These are phyloP conservation scores for Candida dubliniensis DNA, from an alignment of 1,139 yeast genomes.

Conservation along the genomic window DNA sequence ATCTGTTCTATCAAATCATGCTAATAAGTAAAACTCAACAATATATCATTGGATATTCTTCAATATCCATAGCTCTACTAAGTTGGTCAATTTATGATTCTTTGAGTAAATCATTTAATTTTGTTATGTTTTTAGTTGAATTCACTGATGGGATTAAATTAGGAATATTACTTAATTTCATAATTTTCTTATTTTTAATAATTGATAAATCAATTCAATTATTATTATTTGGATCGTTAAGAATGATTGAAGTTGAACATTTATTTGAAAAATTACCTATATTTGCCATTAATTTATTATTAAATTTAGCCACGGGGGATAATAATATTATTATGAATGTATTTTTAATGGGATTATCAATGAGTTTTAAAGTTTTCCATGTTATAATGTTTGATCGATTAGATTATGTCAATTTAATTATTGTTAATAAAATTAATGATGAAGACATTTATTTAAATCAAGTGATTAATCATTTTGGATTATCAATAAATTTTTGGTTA, in stretches of 20 bases:
- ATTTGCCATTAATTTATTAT: slow-evolving; percentile 53
- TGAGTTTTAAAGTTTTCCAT: slow-evolving; percentile 69
- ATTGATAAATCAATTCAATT: slow-evolving; percentile 46
- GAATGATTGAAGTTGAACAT: slow-evolving; percentile 77
- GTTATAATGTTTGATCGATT: slow-evolving; percentile 68
- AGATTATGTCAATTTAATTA: slow-evolving; percentile 49
- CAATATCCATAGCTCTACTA: slow-evolving; percentile 25
- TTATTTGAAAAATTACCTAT: slow-evolving; percentile 69
- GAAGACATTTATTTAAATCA: slow-evolving; percentile 11
- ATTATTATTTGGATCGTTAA: slow-evolving; percentile 70
- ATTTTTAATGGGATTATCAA: slow-evolving; percentile 42
- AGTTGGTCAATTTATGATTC: slow-evolving; percentile 31
- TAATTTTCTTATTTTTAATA: slow-evolving; percentile 37
- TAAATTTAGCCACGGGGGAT: slow-evolving; percentile 62
- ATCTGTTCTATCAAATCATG: neutral
- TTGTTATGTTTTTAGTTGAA: slow-evolving; percentile 29
- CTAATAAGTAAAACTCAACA: slow-evolving; percentile 13
- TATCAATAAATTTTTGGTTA: slow-evolving; percentile 23
- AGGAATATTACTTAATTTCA: slow-evolving; percentile 31
- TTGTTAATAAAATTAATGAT: slow-evolving; percentile 29
- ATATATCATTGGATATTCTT: slow-evolving; percentile 29
- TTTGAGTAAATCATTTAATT: slow-evolving; percentile 26
- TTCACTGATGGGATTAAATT: slow-evolving; percentile 38
- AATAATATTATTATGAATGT: slow-evolving; percentile 52
- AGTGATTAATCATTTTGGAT: slow-evolving; percentile 10